These are phyloP conservation scores for Panicum hallii DNA, from an alignment of 202 grass and related monocot species.

Conservation along the genomic window DNA sequence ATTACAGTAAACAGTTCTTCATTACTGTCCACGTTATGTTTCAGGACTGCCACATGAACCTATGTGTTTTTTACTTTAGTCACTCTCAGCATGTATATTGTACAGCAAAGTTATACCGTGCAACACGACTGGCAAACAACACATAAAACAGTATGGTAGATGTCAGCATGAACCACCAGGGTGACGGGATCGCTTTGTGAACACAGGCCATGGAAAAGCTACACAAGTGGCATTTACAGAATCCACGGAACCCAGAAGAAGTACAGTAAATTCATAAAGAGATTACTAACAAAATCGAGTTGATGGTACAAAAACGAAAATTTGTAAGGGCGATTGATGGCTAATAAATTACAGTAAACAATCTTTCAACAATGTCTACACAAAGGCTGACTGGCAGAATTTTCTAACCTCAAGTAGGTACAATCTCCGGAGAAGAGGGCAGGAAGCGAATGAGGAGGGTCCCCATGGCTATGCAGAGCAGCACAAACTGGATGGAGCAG, in stretches of 20 bases:
- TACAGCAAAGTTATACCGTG: not conserved
- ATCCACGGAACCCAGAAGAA: slow-evolving; percentile 1
- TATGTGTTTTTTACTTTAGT: not conserved
- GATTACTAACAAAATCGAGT: slow-evolving; percentile 57
- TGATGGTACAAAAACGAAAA: slow-evolving; percentile 65
- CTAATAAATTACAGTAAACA: slow-evolving; percentile 49
- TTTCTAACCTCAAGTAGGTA: slow-evolving; percentile 79
- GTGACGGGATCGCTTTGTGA: not conserved
- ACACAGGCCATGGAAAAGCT: not conserved
- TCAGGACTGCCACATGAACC: not conserved
- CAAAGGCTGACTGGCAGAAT: slow-evolving; percentile 34
- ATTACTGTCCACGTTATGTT: slow-evolving; percentile 34
- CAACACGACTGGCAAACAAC: not conserved
- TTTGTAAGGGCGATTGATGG: slow-evolving; percentile 34
- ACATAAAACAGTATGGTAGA: slow-evolving; percentile 1
- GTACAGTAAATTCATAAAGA: slow-evolving; percentile 43
- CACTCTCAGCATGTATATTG: not conserved
- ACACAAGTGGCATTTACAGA: not conserved
- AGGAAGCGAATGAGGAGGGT: slow-evolving; percentile 54
- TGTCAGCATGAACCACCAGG: not conserved
- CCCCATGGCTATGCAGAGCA: slow-evolving; percentile 56
- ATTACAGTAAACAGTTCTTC: slow-evolving; percentile 30
- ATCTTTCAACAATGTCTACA: slow-evolving; percentile 54
- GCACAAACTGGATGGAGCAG: slow-evolving; percentile 70
- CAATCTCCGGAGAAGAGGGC: slow-evolving; percentile 58